Evolutionary conservation across 441 rosid species (phyloP).

Genomic region (Eugenia klotzschiana): DNA sequence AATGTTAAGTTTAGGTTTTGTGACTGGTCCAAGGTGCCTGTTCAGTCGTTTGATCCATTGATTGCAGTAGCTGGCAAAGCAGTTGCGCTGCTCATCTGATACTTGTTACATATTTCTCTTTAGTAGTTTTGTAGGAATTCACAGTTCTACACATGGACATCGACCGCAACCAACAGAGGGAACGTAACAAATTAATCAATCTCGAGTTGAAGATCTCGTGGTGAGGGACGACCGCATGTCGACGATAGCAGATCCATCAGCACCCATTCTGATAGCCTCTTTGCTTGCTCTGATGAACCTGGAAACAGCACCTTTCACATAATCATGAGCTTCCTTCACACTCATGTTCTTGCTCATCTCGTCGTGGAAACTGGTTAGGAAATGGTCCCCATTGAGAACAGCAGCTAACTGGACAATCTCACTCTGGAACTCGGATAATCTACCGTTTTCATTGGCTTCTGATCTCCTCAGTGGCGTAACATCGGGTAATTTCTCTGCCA

Average conservation of each 20-base stretch:
- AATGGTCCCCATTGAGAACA: constrained; percentile 81
- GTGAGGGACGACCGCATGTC: constrained; percentile 81
- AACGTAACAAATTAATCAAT: background rate
- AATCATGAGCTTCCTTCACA: constrained; percentile 66
- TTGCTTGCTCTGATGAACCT: constrained; percentile 79
- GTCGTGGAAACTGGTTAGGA: constrained; percentile 63
- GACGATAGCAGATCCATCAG: constrained; percentile 75
- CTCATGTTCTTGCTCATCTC: constrained; percentile 66
- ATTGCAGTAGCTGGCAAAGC: background rate
- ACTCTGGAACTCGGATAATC: constrained; percentile 59
- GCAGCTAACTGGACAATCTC: constrained; percentile 87
- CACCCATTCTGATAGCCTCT: constrained; percentile 74
- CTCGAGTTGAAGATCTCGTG: constrained; percentile 40
- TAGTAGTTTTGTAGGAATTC: background rate
- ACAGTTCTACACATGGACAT: background rate
- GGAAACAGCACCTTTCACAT: constrained; percentile 50
- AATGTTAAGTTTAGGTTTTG: background rate
- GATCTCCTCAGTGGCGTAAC: constrained; percentile 47
- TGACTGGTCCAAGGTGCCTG: background rate
- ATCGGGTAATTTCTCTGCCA: constrained; percentile 55
- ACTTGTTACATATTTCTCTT: background rate
- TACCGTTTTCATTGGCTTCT: constrained; percentile 54
- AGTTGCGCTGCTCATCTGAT: background rate
- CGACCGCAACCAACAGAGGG: background rate
- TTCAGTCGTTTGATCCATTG: background rate